phyloP scores from a whole-genome alignment of 108 stramenopile genomes.

The Cyclostephanos invisitatus region DNA sequence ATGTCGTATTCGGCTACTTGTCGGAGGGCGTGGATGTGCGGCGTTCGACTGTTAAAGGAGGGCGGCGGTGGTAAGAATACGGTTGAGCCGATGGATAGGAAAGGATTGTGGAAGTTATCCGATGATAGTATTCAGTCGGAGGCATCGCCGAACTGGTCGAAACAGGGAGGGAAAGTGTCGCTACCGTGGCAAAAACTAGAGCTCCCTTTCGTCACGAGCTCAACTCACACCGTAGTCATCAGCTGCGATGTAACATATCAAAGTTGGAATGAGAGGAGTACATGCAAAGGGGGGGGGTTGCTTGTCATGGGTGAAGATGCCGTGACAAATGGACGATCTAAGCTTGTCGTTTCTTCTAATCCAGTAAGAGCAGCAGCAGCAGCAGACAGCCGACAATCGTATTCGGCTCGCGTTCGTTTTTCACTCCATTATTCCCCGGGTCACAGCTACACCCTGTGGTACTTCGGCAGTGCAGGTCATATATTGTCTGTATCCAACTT shows the following conservation, averaged over 20 bases:
- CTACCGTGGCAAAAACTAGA: constrained; percentile 39
- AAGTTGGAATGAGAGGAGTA: neutral
- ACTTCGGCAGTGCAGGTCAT: constrained; percentile 19
- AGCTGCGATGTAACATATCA: constrained; percentile 32
- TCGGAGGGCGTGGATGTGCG: constrained; percentile 16
- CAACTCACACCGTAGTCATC: constrained; percentile 45
- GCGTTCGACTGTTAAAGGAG: constrained; percentile 37
- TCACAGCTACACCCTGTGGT: constrained; percentile 33
- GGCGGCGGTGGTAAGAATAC: constrained; percentile 5
- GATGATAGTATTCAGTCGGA: neutral
- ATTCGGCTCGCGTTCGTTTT: constrained; percentile 15
- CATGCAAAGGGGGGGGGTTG: constrained; percentile 28
- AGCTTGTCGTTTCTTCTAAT: constrained; percentile 20
- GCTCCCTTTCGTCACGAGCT: constrained; percentile 31
- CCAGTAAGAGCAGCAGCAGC: constrained; percentile 13
- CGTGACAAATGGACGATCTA: constrained; percentile 4
- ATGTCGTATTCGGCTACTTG: constrained; percentile 38
- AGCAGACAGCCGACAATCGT: neutral
- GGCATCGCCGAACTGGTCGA: neutral
- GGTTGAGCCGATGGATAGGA: constrained; percentile 4
- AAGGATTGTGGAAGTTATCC: constrained; percentile 23
- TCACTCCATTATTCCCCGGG: constrained; percentile 36
- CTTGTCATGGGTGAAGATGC: constrained; percentile 38
- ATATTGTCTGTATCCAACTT: constrained; percentile 39
- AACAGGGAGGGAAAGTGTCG: constrained; percentile 10